Evolutionary conservation across 768 basidiomycete species (phyloP).

Genomic region (Serendipita sp.): DNA sequence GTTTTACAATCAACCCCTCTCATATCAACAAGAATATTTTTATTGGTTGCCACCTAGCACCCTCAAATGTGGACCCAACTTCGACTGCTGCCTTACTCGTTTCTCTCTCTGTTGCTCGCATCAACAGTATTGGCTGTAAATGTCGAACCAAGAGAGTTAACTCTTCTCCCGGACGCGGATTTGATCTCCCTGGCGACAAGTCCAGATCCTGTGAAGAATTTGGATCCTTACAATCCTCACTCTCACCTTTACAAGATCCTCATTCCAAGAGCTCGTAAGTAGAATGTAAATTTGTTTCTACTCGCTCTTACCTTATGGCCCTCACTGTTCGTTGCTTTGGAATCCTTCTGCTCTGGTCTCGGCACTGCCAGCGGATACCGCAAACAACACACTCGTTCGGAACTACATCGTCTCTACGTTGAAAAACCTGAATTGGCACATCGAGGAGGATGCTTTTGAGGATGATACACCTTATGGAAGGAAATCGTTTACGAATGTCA

Average conservation of each 20-base stretch:
- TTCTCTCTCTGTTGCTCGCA: neutral
- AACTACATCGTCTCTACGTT: conserved; percentile 64
- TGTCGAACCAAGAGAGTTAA: conserved; percentile 11
- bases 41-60: no score
- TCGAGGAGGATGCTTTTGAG: conserved; percentile 71
- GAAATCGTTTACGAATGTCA: conserved; percentile 72
- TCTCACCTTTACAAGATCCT: conserved; percentile 73
- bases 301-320: neutral
- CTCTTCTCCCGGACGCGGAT: conserved; percentile 18
- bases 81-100: neutral
- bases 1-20: no score
- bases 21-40: no score
- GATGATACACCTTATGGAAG: conserved; percentile 65
- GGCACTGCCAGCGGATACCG: conserved; percentile 38
- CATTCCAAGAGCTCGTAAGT: conserved; percentile 67
- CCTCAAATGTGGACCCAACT: neutral
- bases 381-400: conserved; percentile 65
- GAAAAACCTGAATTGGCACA: conserved; percentile 62
- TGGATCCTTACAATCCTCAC: conserved; percentile 45
- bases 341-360: conserved; percentile 2
- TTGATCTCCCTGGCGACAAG: conserved; percentile 33
- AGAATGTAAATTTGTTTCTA: conserved; percentile 6
- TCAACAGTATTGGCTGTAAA: neutral
- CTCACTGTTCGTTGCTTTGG: neutral
- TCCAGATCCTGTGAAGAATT: conserved; percentile 47